Evolutionary conservation across 2,329 filamentous ascomycete species (phyloP).

Genomic region (Sordariomycetes sp.): DNA sequence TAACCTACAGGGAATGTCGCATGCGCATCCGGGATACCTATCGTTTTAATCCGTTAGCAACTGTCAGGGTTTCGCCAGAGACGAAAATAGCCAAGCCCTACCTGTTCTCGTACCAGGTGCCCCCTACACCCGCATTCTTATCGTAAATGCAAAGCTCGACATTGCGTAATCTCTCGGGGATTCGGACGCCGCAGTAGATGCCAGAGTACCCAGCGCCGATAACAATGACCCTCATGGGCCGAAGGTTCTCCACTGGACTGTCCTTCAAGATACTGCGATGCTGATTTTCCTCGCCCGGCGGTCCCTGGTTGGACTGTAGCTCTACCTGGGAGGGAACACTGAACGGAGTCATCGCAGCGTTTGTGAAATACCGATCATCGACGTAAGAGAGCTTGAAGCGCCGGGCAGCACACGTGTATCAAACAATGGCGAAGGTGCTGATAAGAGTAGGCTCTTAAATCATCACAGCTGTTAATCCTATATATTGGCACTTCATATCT

Average conservation of each 20-base stretch:
- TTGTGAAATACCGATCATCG: too few species aligned
- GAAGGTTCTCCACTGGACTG: not conserved
- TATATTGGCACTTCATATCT: too few species aligned
- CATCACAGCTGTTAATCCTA: too few species aligned
- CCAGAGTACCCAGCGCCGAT: slow-evolving; percentile 8
- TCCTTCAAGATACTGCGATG: slow-evolving; percentile 37
- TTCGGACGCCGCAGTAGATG: slow-evolving; percentile 6
- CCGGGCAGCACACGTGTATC: too few species aligned
- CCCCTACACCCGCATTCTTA: slow-evolving; percentile 7
- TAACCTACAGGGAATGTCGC: slow-evolving; percentile 23
- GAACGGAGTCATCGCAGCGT: too few species aligned
- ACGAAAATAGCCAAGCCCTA: not conserved
- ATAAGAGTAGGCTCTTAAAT: too few species aligned
- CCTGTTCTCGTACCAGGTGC: slow-evolving; percentile 6
- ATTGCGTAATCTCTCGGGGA: slow-evolving; percentile 6
- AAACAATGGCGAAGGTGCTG: too few species aligned
- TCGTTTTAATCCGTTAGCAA: not conserved
- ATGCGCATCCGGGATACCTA: slow-evolving; percentile 13
- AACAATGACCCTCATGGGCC: slow-evolving; percentile 7
- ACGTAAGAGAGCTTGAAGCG: too few species aligned
- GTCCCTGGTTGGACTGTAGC: too few species aligned
- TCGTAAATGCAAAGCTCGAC: slow-evolving; percentile 7
- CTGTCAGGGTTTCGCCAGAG: too few species aligned
- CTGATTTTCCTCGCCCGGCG: too few species aligned
- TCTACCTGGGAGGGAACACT: too few species aligned